Evolutionary conservation across 129 eudicot genomes (phyloP), one percentile per base, ranked within the genome.

Genomic region (Kitagawia praeruptora): DNA sequence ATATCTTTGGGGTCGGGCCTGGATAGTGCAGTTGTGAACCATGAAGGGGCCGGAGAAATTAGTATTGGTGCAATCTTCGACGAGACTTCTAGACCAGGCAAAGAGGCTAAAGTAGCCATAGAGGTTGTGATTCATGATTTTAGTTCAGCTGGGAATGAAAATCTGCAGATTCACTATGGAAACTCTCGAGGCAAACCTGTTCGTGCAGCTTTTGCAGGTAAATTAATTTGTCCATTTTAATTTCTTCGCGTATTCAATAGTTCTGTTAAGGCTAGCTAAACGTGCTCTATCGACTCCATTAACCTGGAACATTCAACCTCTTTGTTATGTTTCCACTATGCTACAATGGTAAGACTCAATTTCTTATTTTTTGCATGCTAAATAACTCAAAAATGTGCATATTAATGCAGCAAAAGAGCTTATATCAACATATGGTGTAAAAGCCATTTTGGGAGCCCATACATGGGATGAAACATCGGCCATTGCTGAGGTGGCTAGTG

Each of bases 391-490:
- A 25, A 25, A 2, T 61, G 9, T 61, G 69, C 16, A 61, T 15
- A 25, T n/a, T 25, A 2, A 8, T 61, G 69, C 69, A 61, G 69
- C 69, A 9, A 25, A 61, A 61, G 34, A 61, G 11, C 69, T 61
- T 9, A 61, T 61, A 0, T 8, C 14, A 61, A 61, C 34, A n/a
- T 11, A 61, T n/a, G 34, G 15, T 61, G 69, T 61, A 1, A 25
- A 61, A 61, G 69, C 37, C 12, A 61, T 61, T 61, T 61, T 61
- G 69, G 69, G 69, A n/a, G 69, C 34, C 25, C 69, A 61, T 61
- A 61, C 69, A 2, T 61, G 69, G 69, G 69, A 61, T 61, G 69
- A 61, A 61, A 9, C 69, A 61, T n/a, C 37, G 25, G 69, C 69
- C 3, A 61, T 61, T 61, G 69, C 69, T n/a, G 69, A 61, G 69